These are phyloP conservation scores for Tetragonia tetragonoides DNA, from an alignment of 148 eudicot genomes.

Conservation along the genomic window DNA sequence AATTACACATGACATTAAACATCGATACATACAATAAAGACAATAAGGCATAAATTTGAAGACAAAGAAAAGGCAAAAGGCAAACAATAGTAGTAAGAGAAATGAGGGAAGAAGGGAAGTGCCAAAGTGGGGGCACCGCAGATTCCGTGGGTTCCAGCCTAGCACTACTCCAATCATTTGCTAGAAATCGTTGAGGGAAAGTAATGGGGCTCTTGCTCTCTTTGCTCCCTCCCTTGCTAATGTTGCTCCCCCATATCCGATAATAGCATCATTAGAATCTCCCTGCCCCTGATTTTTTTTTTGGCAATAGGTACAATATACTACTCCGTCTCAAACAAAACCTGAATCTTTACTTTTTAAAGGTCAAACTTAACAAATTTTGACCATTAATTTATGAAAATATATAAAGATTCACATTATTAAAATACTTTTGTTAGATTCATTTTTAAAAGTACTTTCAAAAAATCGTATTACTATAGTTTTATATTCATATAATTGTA, in stretches of 20 bases:
- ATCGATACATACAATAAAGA: neutral
- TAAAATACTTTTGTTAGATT: no score
- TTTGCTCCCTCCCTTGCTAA: neutral
- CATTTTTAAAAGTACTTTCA: no score
- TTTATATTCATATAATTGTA: no score
- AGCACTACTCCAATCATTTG: conserved; percentile 11
- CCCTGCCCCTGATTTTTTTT: neutral
- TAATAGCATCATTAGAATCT: neutral
- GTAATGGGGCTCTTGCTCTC: conserved; percentile 6
- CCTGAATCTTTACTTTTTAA: no score
- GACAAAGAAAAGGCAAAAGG: neutral
- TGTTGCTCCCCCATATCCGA: neutral
- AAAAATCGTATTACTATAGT: no score
- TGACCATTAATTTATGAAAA: no score
- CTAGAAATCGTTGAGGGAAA: conserved; percentile 3
- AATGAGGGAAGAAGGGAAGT: no score
- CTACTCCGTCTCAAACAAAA: no score
- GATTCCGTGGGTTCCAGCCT: conserved; percentile 1
- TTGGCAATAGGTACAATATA: no score
- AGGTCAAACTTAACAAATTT: no score
- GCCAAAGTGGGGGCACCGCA: neutral
- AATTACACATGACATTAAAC: neutral
- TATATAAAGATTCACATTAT: no score
- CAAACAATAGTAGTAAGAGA: neutral
- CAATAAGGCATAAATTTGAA: neutral